A percentile compares a stretch with the other conserved stretches of the same genome.
Evolutionary conservation across 129 eudicot species (phyloP).

Genomic region (Helianthus tuberosus): DNA sequence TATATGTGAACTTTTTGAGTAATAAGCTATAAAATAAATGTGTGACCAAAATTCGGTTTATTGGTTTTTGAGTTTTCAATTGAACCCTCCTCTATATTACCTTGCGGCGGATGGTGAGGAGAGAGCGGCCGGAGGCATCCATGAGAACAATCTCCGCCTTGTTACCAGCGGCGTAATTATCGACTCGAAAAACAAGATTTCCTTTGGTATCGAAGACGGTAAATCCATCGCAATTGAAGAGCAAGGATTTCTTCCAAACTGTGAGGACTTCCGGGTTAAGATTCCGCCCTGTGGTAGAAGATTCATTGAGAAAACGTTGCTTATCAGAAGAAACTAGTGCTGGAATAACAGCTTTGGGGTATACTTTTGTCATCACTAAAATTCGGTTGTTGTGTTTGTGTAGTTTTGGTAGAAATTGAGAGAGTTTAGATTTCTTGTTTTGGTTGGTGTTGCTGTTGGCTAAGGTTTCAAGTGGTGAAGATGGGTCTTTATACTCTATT

Average conservation of each 20-base stretch:
- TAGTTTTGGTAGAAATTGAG: neutral
- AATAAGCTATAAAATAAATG: no score
- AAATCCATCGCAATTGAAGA: slow-evolving; percentile 74
- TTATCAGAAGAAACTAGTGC: slow-evolving; percentile 6
- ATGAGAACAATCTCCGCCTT: slow-evolving; percentile 59
- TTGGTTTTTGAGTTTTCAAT: no score
- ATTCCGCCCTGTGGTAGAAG: slow-evolving; percentile 8
- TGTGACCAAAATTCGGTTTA: no score
- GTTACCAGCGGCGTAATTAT: slow-evolving; percentile 51
- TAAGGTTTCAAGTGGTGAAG: neutral
- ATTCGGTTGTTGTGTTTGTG: neutral
- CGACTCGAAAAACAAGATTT: slow-evolving; percentile 72
- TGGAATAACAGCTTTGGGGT: slow-evolving; percentile 37
- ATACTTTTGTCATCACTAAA: slow-evolving; percentile 44
- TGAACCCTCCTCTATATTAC: slow-evolving; percentile 17
- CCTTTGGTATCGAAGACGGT: slow-evolving; percentile 72
- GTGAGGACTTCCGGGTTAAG: slow-evolving; percentile 42
- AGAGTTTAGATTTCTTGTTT: neutral
- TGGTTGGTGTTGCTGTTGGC: slow-evolving; percentile 1
- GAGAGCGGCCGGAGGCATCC: slow-evolving; percentile 64
- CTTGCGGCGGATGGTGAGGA: slow-evolving; percentile 80
- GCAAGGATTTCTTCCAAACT: slow-evolving; percentile 78
- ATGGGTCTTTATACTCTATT: slow-evolving; percentile 19
- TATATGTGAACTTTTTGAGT: no score
- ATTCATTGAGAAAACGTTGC: neutral